phyloP scores from a whole-genome alignment of 192 early-diverging fungal genomes.

The Spinellus fusiger region DNA sequence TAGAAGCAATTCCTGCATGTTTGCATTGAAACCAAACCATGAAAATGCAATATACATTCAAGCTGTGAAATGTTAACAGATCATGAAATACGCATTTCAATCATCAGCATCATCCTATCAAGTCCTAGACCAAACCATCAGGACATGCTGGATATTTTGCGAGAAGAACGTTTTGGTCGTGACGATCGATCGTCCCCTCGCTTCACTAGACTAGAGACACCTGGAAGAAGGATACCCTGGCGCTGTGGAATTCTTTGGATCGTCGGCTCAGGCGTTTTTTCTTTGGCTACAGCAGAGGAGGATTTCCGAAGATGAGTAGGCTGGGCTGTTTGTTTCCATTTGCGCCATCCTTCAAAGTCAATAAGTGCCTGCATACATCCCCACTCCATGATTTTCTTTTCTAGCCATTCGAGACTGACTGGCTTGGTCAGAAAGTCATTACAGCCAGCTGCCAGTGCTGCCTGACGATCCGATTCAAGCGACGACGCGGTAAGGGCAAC shows the following conservation, averaged over 20 bases:
- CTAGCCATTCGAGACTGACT: constrained; percentile 74
- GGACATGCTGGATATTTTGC: too few relatives aligned
- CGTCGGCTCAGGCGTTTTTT: background rate
- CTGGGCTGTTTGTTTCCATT: constrained; percentile 37
- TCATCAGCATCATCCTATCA: too few relatives aligned
- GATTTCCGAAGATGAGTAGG: too few relatives aligned
- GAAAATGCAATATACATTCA: too few relatives aligned
- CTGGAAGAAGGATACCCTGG: background rate
- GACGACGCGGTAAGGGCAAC: constrained; percentile 83
- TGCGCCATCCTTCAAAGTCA: constrained; percentile 70
- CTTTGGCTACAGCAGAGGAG: background rate
- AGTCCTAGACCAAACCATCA: too few relatives aligned
- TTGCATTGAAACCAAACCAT: too few relatives aligned
- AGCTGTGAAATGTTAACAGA: too few relatives aligned
- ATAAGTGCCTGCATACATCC: constrained; percentile 90
- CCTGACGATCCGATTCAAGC: constrained; percentile 58
- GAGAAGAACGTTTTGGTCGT: background rate
- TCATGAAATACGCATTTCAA: too few relatives aligned
- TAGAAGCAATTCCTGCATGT: too few relatives aligned
- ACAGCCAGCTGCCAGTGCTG: constrained; percentile 78
- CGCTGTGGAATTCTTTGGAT: background rate
- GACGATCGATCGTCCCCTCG: background rate
- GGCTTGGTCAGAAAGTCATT: constrained; percentile 92
- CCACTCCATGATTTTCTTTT: constrained; percentile 87
- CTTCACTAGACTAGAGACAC: background rate